Evolutionary conservation across 352 stramenopile genomes (phyloP), one percentile per base, ranked within the genome.

Genomic region (Globisporangium solare): DNA sequence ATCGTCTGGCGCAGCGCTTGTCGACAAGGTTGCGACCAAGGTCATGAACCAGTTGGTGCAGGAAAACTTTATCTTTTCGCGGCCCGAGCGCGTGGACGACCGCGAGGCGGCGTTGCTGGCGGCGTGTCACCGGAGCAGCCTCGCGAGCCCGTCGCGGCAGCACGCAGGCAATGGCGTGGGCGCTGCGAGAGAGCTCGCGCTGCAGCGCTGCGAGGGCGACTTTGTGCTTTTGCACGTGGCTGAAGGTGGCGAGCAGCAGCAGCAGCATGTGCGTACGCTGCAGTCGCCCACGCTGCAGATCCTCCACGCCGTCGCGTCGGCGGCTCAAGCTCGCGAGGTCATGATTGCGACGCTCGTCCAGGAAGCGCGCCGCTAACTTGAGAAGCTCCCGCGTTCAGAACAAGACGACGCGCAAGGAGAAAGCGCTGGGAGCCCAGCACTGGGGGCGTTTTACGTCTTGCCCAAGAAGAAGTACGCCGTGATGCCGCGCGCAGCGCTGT

Each of bases 31-130:
- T 0, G 51, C 63, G 0, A 60, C 47, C 7, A 66, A 76, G 49
- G 67, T 66, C 1, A 66, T 83, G 59, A 82, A 73, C 18, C 75
- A 86, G 17, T 72, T 79, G 31, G 60, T 82, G 3, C 74, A 83
- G 40, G 75, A 87, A 6, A 86, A 90, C 42, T 90, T 85, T 50
- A 78, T 87, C 18, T 90, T 86, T 51, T 88, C 80, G 18, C 67
- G 71, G 0, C 75, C 80, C 46, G 58, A 7, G 18, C 45, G 47
- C 5, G 22, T 17, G 6, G 12, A 31, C 0, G 47, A 50, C n/a
- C 6, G 14, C 32, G 18, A 45, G 20, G 3, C 7, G 20, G 3
- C 7, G 17, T 18, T 27, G 42, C 14, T 20, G 15, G 21, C 32
- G 17, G 24, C 7, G 10, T 7, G 37, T 2, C 10, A 42, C 37